Evolutionary conservation across 768 basidiomycete species (phyloP), one percentile per base, ranked within the genome.

Genomic region (Trametes maxima): DNA sequence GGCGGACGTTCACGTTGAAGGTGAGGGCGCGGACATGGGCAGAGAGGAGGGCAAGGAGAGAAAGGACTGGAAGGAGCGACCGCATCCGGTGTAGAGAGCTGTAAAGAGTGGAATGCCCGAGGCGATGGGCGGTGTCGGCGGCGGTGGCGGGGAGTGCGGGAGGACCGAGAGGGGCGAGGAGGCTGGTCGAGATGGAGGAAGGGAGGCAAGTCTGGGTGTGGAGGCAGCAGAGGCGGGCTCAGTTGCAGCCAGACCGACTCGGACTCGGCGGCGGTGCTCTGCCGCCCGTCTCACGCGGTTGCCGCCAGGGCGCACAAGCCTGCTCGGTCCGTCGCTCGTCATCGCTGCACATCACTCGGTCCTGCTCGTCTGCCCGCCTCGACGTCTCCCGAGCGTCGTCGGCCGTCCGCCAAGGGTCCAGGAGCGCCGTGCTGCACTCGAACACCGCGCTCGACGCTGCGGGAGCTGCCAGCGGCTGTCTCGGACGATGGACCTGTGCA

Each of bases 1-100:
- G 60, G 56, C 63, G 73, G 37, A 72, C 66, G 53, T 62, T 54
- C 60, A 79, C 70, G 0, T 75, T 72, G 44, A 79, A 67, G 43
- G 65, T 71, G 40, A 74, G 36, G 35, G 78, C 78, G 65, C 65
- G 64, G 21, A 62, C 65, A 68, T 61, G 59, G 42, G 53, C 55
- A 44, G 51, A 56, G 44, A 55, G 48, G 60, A 62, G 45, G 63
- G 68, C 53, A 52, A 67, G 50, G 19, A 63, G 51, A 53, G 67
- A 64, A 59, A 60, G 61, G 58, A 59, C 42, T 45, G 66, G 58
- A 54, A 69, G 59, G 54, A 63, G 44, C 40, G 61, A 55, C 52
- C 67, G 54, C 70, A 70, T 70, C 40, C 61, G 63, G 64, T 35
- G 37, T 58, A 60, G 13, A 35, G 55, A 42, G 40, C 49, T 25